Base-by-base conservation (phyloP, 495 filamentous ascomycete species). In the Choiromyces venosus region DNA sequence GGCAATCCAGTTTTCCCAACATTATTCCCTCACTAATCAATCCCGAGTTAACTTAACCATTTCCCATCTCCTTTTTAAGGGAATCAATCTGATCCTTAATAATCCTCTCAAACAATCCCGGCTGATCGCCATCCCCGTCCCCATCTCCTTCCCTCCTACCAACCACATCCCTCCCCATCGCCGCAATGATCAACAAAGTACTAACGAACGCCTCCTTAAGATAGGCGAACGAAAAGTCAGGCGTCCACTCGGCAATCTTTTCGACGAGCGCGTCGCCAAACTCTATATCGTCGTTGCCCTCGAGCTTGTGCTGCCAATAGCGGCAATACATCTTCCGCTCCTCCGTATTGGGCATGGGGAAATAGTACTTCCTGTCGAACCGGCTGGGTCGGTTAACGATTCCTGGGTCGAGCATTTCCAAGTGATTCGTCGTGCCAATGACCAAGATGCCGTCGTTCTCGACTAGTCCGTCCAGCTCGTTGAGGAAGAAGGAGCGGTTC, bases 401-500 rank as follows among this genome's bases (percentile, higher is more conserved):
- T 40, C 88, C 89, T 0, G 88, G 86, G 71, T 91, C 89, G 7
- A 90, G 80, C 3, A 81, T 81, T 2, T 88, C 88, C 7, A 89
- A 74, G 74, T 90, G 85, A 76, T 91, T 91, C 18, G 89, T 90
- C 71, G 83, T 87, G 9, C 87, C 89, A 40, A 91, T 82, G 82
- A 90, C 89, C 74, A 90, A 83, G 71, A 91, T 88, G 44, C 89
- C 89, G 78, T 90, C 86, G 75, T 91, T 91, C 73, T 83, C 85
- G 74, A 88, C 88, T 33, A 92, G 82, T 0, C 90, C 90, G 74
- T 92, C 90, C 4, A 91, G 86, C 75, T 92, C 88, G 77, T 92
- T 92, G 68, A 92, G 84, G 78, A 92, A 92, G 82, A 89, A 91
- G 71, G 84, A 86, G 18, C 89, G 82, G 33, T 88, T 86, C 12